phyloP scores from a whole-genome alignment of 371 early-diverging fungal genomes.

The Batrachochytrium dendrobatidis region DNA sequence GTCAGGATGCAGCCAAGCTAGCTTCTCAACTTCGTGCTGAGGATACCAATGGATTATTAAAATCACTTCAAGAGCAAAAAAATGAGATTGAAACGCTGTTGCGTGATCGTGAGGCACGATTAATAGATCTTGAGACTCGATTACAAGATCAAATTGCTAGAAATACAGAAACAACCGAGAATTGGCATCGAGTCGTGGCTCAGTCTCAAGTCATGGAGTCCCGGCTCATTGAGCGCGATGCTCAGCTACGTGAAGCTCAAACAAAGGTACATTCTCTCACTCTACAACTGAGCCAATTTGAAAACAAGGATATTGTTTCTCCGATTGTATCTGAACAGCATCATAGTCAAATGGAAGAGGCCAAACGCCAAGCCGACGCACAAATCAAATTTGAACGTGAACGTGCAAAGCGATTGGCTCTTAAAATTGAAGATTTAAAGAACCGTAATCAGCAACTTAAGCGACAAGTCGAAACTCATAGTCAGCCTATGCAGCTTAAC shows the following conservation, averaged over 20 bases:
- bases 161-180: neutral
- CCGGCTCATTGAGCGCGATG: neutral
- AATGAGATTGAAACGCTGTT: neutral
- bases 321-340: too few relatives aligned
- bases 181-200: neutral
- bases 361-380: slow-evolving; percentile 4
- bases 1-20: neutral
- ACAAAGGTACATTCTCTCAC: neutral
- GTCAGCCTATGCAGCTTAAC: neutral
- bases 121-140: neutral
- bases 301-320: too few relatives aligned
- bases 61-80: neutral
- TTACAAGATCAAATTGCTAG: neutral
- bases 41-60: neutral
- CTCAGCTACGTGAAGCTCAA: neutral
- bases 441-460: slow-evolving; percentile 4
- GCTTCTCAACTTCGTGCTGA: neutral
- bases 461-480: neutral
- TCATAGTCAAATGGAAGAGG: neutral
- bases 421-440: slow-evolving; percentile 12
- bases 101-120: neutral
- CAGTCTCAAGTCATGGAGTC: neutral
- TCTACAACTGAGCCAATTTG: too few relatives aligned
- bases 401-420: slow-evolving; percentile 10
- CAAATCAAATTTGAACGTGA: slow-evolving; percentile 13